Base-by-base conservation (phyloP, 345 rosid species). In the Citrus reticulata region DNA sequence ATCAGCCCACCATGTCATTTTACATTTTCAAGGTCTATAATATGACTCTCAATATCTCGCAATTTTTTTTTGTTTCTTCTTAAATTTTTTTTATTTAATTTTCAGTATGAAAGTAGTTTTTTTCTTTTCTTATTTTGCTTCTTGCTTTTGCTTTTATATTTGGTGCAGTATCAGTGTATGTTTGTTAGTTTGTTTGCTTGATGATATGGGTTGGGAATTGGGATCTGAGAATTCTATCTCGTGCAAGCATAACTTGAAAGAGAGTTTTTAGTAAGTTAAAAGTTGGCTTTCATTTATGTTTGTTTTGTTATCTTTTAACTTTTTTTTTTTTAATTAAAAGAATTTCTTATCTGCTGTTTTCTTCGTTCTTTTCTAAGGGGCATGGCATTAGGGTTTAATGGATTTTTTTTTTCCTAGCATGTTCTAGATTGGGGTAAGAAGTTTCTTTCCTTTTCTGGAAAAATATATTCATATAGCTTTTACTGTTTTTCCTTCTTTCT, bases 171-270 rank as follows among this genome's bases (percentile, higher is more conserved):
- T 73, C 17, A 17, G 6, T 54, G 58, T 54, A 25, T 11, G 34
- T 6, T 7, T 30, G 39, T 19, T 7, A 22, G 57, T 19, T 16
- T 71, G 24, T 1, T 37, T 69, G 78, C 57, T 27, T 60, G 8
- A 39, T 62, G 72, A 75, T n/a, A 39, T 75, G 79, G 68, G 54
- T 65, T 24, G 46, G 77, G 80, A 81, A 66, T 65, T 40, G 59
- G 77, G 80, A 81, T 77, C 83, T 77, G 64, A 35, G 68, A 81
- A 58, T 72, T 77, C 6, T 35, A 32, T 8, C 6, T 25, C 13
- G 24, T 63, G 58, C 32, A 54, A 22, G 7, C 3, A n/a, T 66
- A 7, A 57, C 40, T 25, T 4, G 40, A 14, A 58, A 24, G 39
- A 51, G 42, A 39, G 17, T 42, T 63, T 74, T 14, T 16, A 7